Evolutionary conservation across 495 filamentous ascomycete genomes (phyloP).

Genomic region (Aspergillus biplanus): DNA sequence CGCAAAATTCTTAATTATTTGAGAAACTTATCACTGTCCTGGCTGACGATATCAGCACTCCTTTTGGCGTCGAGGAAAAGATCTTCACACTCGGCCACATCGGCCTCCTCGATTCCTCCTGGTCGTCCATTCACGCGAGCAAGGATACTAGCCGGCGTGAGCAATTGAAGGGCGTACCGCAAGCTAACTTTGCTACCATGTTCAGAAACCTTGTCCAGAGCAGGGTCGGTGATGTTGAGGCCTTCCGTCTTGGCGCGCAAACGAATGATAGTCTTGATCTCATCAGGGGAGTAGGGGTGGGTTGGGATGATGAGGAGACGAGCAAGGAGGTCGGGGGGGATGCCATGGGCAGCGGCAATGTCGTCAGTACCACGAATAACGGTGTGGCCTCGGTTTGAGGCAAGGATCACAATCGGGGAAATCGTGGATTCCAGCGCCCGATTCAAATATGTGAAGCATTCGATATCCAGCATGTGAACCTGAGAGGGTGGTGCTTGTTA

Average conservation of each 20-base stretch:
- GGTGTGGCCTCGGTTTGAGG: slow-evolving; percentile 91
- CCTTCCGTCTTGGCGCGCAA: slow-evolving; percentile 81
- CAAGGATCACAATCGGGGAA: slow-evolving; percentile 94
- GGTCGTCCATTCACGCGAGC: slow-evolving; percentile 70
- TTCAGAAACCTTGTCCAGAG: slow-evolving; percentile 80
- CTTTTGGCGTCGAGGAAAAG: slow-evolving; percentile 88
- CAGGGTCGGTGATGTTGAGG: slow-evolving; percentile 76
- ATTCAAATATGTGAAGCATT: slow-evolving; percentile 98
- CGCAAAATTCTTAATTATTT: slow-evolving; percentile 34
- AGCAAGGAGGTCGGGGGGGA: slow-evolving; percentile 88
- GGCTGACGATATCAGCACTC: slow-evolving; percentile 71
- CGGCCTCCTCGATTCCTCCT: slow-evolving; percentile 73
- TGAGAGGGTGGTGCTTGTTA: slow-evolving; percentile 32
- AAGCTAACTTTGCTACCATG: slow-evolving; percentile 86
- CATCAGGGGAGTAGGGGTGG: slow-evolving; percentile 76
- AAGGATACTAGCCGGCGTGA: slow-evolving; percentile 82
- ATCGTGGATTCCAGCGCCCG: slow-evolving; percentile 91
- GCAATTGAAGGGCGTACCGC: slow-evolving; percentile 87
- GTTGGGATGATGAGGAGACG: slow-evolving; percentile 96
- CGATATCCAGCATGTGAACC: slow-evolving; percentile 99
- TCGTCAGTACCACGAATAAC: slow-evolving; percentile 86
- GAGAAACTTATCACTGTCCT: slow-evolving; percentile 67
- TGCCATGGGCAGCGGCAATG: slow-evolving; percentile 83
- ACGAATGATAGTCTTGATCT: slow-evolving; percentile 87
- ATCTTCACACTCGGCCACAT: slow-evolving; percentile 87